Percentiles rank a stretch among this genome's conserved stretches.
These are phyloP conservation scores for Phytophthora parvispora DNA, from an alignment of 352 stramenopile genomes.

Conservation along the genomic window DNA sequence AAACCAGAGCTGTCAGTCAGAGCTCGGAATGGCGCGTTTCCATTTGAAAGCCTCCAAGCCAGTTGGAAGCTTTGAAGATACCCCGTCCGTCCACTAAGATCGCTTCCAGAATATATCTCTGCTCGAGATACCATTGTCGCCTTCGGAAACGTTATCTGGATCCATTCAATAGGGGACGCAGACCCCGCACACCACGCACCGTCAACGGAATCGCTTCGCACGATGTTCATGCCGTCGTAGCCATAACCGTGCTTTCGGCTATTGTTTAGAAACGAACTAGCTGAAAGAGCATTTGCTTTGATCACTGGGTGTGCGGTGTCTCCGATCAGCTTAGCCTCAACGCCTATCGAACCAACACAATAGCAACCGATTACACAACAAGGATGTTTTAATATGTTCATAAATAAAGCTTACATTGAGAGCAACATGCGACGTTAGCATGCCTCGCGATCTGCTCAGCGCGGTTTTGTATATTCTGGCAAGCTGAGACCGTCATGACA, in stretches of 20 bases:
- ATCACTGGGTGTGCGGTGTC: slow-evolving; percentile 8
- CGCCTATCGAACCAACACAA: slow-evolving; percentile 3
- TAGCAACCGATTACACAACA: neutral
- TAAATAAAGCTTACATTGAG: slow-evolving; percentile 30
- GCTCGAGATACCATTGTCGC: slow-evolving; percentile 52
- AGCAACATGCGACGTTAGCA: slow-evolving; percentile 52
- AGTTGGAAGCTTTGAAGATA: slow-evolving; percentile 24
- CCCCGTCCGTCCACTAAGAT: slow-evolving; percentile 22
- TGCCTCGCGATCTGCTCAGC: slow-evolving; percentile 35
- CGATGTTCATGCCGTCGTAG: slow-evolving; percentile 34
- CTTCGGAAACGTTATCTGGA: slow-evolving; percentile 53
- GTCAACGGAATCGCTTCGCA: slow-evolving; percentile 28
- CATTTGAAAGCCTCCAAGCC: slow-evolving; percentile 12
- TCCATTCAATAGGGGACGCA: slow-evolving; percentile 37
- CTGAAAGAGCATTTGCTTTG: slow-evolving; percentile 13
- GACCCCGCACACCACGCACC: slow-evolving; percentile 54
- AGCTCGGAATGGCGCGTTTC: neutral
- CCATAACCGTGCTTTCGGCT: slow-evolving; percentile 55
- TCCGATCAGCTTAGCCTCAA: slow-evolving; percentile 29
- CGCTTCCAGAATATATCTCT: slow-evolving; percentile 29
- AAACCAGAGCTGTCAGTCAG: neutral
- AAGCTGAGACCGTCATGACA: slow-evolving; percentile 1
- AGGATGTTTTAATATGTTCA: neutral
- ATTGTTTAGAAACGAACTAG: slow-evolving; percentile 46
- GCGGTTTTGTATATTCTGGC: neutral